Evolutionary conservation across 176 grass and related monocot genomes (phyloP), one percentile per base, ranked within the genome.

Genomic region (Oryza officinalis): DNA sequence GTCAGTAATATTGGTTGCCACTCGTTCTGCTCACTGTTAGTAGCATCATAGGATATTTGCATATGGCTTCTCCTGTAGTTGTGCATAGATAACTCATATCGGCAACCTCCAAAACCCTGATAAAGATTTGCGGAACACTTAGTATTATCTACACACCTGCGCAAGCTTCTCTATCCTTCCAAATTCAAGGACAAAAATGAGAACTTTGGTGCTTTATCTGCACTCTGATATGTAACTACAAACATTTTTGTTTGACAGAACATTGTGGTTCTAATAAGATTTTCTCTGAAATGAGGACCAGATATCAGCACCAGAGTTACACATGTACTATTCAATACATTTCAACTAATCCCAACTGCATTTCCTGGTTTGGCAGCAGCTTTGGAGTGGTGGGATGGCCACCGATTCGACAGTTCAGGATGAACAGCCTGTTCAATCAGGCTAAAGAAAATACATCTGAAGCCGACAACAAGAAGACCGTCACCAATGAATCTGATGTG

Each of bases 311-410:
- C 22, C 40, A 38, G 72, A 35, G 66, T 63, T 44, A 71, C 71
- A 14, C 25, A 23, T 44, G 66, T 27, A 15, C 6, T 46, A n/a
- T 57, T 6, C 52, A 57, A 57, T 20, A 22, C 52, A n/a, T 57
- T 63, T 67, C 14, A 67, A 82, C 78, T 86, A 78, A 83, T 22
- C 28, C 15, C 5, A 15, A 75, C 63, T 35, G 27, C 66, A 23
- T 81, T 80, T 81, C 52, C 12, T 0, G 0, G 0, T 80, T 59
- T 83, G 18, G 31, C 41, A 67, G 83, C 86, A 91, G 86, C 78
- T 91, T 87, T 80, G 86, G 85, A 74, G 89, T 92, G 33, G 89
- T 92, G 73, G 94, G 94, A 90, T 97, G 94, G 94, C 94, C 94
- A 52, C 94, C 94, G 1, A 90, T 97, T 41, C 82, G 86, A 81